Percentiles rank a stretch among this genome's conserved stretches.
Evolutionary conservation across 352 stramenopile genomes (phyloP).

Genomic region (Phytophthora tubulina): DNA sequence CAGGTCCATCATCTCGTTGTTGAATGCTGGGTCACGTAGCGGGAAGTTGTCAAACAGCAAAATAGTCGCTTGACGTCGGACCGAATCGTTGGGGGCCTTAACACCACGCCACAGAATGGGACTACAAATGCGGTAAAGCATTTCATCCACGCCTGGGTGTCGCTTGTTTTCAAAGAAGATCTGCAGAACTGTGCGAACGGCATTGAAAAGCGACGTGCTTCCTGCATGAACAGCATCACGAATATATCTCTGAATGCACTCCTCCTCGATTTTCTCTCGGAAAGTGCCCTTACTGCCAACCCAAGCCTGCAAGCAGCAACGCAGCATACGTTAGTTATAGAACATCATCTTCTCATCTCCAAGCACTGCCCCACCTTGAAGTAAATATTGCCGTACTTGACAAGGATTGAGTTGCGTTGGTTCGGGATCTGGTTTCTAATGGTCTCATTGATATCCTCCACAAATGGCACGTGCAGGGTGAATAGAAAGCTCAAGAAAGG

Average conservation of each 20-base stretch:
- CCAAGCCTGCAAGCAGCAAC: conserved; percentile 55
- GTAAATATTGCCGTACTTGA: conserved; percentile 86
- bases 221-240: conserved; percentile 76
- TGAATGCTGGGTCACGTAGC: conserved; percentile 78
- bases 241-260: conserved; percentile 87
- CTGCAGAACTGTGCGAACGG: conserved; percentile 71
- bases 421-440: conserved; percentile 90
- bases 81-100: conserved; percentile 85
- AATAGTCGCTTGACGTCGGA: conserved; percentile 82
- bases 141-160: conserved; percentile 82
- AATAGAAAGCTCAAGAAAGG: conserved; percentile 90
- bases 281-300: conserved; percentile 63
- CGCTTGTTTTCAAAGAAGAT: conserved; percentile 91
- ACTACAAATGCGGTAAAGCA: conserved; percentile 87
- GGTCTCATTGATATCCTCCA: conserved; percentile 88
- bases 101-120: conserved; percentile 88
- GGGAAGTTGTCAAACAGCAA: conserved; percentile 90
- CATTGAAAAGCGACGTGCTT: conserved; percentile 75
- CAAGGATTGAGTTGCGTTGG: conserved; percentile 84
- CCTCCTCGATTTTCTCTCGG: conserved; percentile 79
- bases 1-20: conserved; percentile 79
- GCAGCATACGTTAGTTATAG: not conserved
- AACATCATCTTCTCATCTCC: not conserved
- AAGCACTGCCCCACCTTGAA: conserved; percentile 59
- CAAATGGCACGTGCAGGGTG: conserved; percentile 85